A percentile compares a stretch with the other conserved stretches of the same genome.
phyloP scores from a whole-genome alignment of 2,329 filamentous ascomycete genomes.

The Arthrobotrys sinensis region DNA sequence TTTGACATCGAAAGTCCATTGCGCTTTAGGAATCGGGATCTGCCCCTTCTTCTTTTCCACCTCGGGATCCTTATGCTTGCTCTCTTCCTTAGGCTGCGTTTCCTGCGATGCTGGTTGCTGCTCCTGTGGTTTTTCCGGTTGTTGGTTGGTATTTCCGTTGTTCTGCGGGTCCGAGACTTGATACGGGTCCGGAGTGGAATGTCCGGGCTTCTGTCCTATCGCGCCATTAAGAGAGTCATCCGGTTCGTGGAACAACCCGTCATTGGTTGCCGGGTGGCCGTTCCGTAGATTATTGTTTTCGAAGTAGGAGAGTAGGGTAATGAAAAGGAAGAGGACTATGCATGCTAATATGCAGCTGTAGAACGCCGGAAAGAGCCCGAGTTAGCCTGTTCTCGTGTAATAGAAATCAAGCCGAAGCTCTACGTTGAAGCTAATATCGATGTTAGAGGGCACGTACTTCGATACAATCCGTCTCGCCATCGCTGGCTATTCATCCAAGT shows the following conservation, averaged over 20 bases:
- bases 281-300: constrained; percentile 33
- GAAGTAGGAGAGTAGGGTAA: constrained; percentile 63
- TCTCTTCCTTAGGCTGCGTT: constrained; percentile 10
- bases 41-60: constrained; percentile 55
- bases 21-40: constrained; percentile 39
- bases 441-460: constrained; percentile 39
- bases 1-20: constrained; percentile 63
- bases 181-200: constrained; percentile 50
- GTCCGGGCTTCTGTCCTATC: constrained; percentile 56
- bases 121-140: constrained; percentile 21
- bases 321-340: constrained; percentile 62
- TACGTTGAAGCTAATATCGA: not conserved
- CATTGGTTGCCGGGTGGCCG: constrained; percentile 13
- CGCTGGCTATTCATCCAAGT: constrained; percentile 27
- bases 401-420: not conserved
- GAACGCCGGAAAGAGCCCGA: not conserved
- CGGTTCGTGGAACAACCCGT: constrained; percentile 51
- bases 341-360: constrained; percentile 61
- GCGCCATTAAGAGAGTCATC: constrained; percentile 61
- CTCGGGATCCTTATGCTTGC: constrained; percentile 40
- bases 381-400: not conserved
- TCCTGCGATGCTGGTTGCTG: constrained; percentile 17
- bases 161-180: constrained; percentile 54
- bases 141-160: not conserved
- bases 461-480: constrained; percentile 58